phyloP scores from a whole-genome alignment of 257 asterid species.

The Cruciata laevipes region DNA sequence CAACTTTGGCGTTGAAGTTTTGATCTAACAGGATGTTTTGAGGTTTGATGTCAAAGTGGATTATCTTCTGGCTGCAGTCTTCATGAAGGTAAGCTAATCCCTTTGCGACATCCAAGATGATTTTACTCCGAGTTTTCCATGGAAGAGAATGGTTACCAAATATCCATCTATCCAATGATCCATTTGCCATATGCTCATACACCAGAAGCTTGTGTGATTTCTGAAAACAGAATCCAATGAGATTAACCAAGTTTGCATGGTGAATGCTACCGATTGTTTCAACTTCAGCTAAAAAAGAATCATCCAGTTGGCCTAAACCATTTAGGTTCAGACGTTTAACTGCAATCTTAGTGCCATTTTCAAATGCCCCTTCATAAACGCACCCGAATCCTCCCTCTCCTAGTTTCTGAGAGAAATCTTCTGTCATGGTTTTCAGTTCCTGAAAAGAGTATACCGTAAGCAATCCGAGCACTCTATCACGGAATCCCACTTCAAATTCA shows the following conservation, averaged over 20 bases:
- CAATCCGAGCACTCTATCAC: slow-evolving; percentile 6
- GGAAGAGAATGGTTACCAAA: slow-evolving; percentile 4
- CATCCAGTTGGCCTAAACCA: slow-evolving; percentile 2
- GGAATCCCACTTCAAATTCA: neutral
- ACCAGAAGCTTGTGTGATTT: slow-evolving; percentile 21
- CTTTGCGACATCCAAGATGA: slow-evolving; percentile 19
- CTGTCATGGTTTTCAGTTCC: slow-evolving; percentile 9
- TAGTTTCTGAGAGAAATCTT: slow-evolving; percentile 14
- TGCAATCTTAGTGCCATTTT: slow-evolving; percentile 16
- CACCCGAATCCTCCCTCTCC: slow-evolving; percentile 26
- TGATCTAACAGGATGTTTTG: slow-evolving; percentile 26
- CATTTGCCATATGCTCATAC: slow-evolving; percentile 23
- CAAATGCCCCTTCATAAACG: slow-evolving; percentile 16
- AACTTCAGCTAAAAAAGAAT: slow-evolving; percentile 21
- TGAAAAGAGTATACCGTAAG: slow-evolving; percentile 12
- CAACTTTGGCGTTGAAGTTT: slow-evolving; percentile 23
- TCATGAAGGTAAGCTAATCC: slow-evolving; percentile 24
- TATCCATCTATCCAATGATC: slow-evolving; percentile 26
- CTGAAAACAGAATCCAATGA: slow-evolving; percentile 18
- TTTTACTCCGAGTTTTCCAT: slow-evolving; percentile 13
- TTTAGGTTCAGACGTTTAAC: slow-evolving; percentile 19
- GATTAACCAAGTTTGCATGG: slow-evolving; percentile 24
- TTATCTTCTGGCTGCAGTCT: slow-evolving; percentile 23
- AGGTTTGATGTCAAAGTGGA: slow-evolving; percentile 25
- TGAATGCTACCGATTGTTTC: slow-evolving; percentile 18